A percentile compares a stretch with the other conserved stretches of the same genome.
Evolutionary conservation across 306 rosid species (phyloP).

Genomic region (Potentilla sterilis): DNA sequence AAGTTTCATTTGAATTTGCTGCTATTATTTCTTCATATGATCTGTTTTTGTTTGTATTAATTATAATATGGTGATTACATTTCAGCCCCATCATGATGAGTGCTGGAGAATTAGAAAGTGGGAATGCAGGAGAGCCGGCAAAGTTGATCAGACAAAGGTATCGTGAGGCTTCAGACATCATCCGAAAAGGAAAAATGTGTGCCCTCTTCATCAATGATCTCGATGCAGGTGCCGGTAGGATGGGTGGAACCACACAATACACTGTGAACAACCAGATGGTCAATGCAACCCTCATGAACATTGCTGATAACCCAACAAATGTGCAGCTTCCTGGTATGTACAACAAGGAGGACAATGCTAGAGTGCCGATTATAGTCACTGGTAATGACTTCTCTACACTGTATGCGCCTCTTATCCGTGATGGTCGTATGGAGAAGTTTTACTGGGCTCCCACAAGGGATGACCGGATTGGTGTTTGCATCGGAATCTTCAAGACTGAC

Average conservation of each 20-base stretch:
- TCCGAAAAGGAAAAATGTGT: slow-evolving; percentile 56
- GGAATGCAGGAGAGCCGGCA: slow-evolving; percentile 55
- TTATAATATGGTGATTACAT: background rate
- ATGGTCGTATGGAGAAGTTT: slow-evolving; percentile 62
- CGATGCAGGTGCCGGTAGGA: slow-evolving; percentile 60
- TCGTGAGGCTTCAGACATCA: slow-evolving; percentile 47
- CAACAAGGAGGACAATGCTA: slow-evolving; percentile 57
- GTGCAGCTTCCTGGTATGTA: slow-evolving; percentile 61
- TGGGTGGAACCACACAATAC: slow-evolving; percentile 61
- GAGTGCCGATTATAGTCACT: slow-evolving; percentile 50
- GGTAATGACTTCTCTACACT: slow-evolving; percentile 60
- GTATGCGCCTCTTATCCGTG: slow-evolving; percentile 63
- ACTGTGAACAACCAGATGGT: slow-evolving; percentile 67
- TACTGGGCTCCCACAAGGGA: slow-evolving; percentile 64
- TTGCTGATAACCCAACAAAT: slow-evolving; percentile 57
- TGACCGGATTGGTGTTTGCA: slow-evolving; percentile 51
- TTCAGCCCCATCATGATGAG: slow-evolving; percentile 57
- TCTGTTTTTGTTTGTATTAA: background rate
- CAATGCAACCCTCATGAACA: slow-evolving; percentile 62
- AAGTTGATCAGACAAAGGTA: slow-evolving; percentile 47
- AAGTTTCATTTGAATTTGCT: slow-evolving; percentile 14
- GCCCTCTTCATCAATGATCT: slow-evolving; percentile 57
- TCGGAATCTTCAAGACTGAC: slow-evolving; percentile 48
- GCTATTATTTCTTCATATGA: background rate
- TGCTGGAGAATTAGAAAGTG: slow-evolving; percentile 52